A percentile compares a stretch with the other conserved stretches of the same genome.
These are phyloP conservation scores for Backusella liffmaniae DNA, from an alignment of 192 early-diverging fungal species.

Conservation along the genomic window DNA sequence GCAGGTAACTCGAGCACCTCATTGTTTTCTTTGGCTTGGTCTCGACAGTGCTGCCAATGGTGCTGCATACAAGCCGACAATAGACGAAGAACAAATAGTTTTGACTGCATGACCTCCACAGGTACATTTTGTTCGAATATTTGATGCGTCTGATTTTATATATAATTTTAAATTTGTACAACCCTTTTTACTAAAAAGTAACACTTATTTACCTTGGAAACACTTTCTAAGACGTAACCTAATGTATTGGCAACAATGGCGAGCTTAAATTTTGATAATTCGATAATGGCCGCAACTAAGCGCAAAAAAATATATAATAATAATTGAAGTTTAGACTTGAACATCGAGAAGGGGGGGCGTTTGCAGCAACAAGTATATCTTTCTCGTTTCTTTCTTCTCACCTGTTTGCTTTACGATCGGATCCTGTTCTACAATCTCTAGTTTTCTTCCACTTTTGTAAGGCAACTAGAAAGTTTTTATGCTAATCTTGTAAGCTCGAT, in stretches of 20 bases:
- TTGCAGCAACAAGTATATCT: background rate
- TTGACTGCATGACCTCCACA: conserved; percentile 72
- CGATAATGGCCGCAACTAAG: conserved; percentile 65
- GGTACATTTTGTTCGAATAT: conserved; percentile 48
- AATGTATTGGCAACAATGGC: conserved; percentile 64
- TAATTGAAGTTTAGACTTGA: no score
- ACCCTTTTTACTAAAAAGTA: background rate
- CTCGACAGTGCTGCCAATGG: conserved; percentile 73
- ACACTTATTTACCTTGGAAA: conserved; percentile 52
- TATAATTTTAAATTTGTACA: background rate
- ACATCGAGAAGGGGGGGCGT: background rate
- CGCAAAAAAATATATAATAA: no score
- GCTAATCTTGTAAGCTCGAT: background rate
- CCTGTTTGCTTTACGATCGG: conserved; percentile 63
- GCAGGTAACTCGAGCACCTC: conserved; percentile 60
- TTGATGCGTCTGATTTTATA: conserved; percentile 11
- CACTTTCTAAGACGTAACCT: conserved; percentile 66
- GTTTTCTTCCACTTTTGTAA: conserved; percentile 57
- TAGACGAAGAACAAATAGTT: conserved; percentile 80
- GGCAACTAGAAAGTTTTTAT: conserved; percentile 51
- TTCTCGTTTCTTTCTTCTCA: background rate
- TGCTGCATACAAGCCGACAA: conserved; percentile 81
- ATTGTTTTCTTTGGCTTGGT: background rate
- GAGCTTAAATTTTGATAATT: conserved; percentile 70
- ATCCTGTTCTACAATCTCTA: conserved; percentile 64